Percentiles rank a stretch among this genome's conserved stretches.
Evolutionary conservation across 1,284 basidiomycete genomes (phyloP).

Genomic region (Phylloboletellus chloephorus): DNA sequence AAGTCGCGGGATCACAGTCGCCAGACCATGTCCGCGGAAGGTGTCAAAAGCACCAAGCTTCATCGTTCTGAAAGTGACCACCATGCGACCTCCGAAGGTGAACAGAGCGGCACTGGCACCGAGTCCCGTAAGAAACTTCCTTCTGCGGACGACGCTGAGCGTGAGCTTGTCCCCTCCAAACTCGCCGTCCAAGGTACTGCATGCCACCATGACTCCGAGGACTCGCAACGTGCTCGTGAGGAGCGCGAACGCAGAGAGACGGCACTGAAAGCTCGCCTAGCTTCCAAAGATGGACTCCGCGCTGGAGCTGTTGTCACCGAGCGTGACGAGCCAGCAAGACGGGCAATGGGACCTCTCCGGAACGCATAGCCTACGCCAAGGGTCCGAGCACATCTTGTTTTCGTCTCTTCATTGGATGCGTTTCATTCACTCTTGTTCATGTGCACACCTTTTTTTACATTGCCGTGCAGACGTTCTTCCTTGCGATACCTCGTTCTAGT

Average conservation of each 20-base stretch:
- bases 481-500: slow-evolving; percentile 15
- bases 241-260: slow-evolving; percentile 25
- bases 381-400: background rate
- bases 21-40: slow-evolving; percentile 8
- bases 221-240: slow-evolving; percentile 17
- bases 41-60: slow-evolving; percentile 13
- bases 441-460: background rate
- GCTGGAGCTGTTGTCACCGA: slow-evolving; percentile 28
- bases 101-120: slow-evolving; percentile 6
- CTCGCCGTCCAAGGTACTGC: background rate
- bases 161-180: slow-evolving; percentile 8
- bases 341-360: slow-evolving; percentile 28
- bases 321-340: slow-evolving; percentile 27
- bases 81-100: slow-evolving; percentile 12
- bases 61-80: slow-evolving; percentile 6
- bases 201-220: slow-evolving; percentile 1
- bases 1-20: slow-evolving; percentile 23
- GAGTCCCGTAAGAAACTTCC: slow-evolving; percentile 2
- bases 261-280: slow-evolving; percentile 20
- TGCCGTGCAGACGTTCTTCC: slow-evolving; percentile 1
- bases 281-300: slow-evolving; percentile 26
- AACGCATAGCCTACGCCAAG: slow-evolving; percentile 10
- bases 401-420: background rate
- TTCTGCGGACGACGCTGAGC: slow-evolving; percentile 6
- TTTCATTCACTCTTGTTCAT: slow-evolving; percentile 11